Percentiles rank a stretch among this genome's conserved stretches.
Conservation (phyloP, 208 protist genomes). For the Trypanosoma boissoni region DNA sequence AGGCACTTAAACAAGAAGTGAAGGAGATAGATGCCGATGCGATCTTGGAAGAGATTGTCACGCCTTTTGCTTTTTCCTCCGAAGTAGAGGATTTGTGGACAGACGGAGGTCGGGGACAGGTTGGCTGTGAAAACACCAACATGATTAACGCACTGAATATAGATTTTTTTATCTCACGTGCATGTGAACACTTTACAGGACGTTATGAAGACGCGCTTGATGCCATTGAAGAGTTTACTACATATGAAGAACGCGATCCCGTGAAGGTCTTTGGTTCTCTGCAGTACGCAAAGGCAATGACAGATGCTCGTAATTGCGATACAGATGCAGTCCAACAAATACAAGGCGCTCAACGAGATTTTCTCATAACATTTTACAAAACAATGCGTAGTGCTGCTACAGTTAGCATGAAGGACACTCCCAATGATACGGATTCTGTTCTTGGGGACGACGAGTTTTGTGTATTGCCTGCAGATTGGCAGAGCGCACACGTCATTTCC, state of each 20-base stretch:
- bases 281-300: conserved; percentile 52
- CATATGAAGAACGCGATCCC: conserved; percentile 35
- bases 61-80: conserved; percentile 38
- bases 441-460: conserved; percentile 48
- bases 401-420: conserved; percentile 22
- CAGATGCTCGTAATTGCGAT: conserved; percentile 28
- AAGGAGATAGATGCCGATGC: conserved; percentile 35
- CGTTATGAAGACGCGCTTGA: conserved; percentile 54
- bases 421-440: conserved; percentile 27
- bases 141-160: conserved; percentile 45
- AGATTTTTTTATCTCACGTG: conserved; percentile 45
- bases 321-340: conserved; percentile 36
- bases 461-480: conserved; percentile 58
- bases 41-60: conserved; percentile 31
- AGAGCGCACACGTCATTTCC: conserved; percentile 29
- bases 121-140: background rate
- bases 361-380: conserved; percentile 25
- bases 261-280: conserved; percentile 43
- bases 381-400: conserved; percentile 10
- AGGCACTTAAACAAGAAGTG: conserved; percentile 42
- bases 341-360: conserved; percentile 20
- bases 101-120: background rate
- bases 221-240: conserved; percentile 32
- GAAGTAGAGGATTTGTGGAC: conserved; percentile 59
- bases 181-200: conserved; percentile 46